Evolutionary conservation across 164 flowering plant species (phyloP).

Genomic region (Kingdonia uniflora): DNA sequence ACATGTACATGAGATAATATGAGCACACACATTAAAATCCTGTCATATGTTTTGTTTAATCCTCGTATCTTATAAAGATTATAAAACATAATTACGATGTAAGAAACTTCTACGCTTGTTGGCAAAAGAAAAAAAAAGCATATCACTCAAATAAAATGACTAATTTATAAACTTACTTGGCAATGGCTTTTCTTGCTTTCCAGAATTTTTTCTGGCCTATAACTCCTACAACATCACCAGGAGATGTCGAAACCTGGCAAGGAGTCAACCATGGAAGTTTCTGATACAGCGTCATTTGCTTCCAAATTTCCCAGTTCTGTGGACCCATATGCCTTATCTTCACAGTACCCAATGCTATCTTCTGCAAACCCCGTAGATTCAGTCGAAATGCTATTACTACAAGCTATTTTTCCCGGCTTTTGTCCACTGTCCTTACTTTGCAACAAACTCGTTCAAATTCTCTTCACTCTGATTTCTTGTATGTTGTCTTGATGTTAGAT

Average conservation of each 20-base stretch:
- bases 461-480: conserved; percentile 11
- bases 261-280: conserved; percentile 44
- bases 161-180: conserved; percentile 47
- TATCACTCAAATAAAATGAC: no score
- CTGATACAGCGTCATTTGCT: conserved; percentile 40
- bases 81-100: no score
- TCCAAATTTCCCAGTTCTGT: no score
- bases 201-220: conserved; percentile 74
- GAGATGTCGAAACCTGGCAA: conserved; percentile 32
- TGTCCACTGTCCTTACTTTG: conserved; percentile 9
- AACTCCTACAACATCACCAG: conserved; percentile 61
- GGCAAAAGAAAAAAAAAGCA: no score
- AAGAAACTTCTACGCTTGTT: no score
- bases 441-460: conserved; percentile 10
- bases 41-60: no score
- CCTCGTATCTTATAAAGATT: no score
- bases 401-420: conserved; percentile 12
- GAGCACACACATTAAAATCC: no score
- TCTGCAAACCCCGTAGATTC: conserved; percentile 11
- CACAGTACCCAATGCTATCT: conserved; percentile 13
- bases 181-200: conserved; percentile 67
- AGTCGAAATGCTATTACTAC: conserved; percentile 9
- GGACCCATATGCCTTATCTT: conserved; percentile 13
- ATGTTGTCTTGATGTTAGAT: conserved; percentile 12
- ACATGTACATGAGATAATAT: no score